Evolutionary conservation across 306 rosid species (phyloP), one percentile per base, ranked within the genome.

Genomic region (Medicago lupulina): DNA sequence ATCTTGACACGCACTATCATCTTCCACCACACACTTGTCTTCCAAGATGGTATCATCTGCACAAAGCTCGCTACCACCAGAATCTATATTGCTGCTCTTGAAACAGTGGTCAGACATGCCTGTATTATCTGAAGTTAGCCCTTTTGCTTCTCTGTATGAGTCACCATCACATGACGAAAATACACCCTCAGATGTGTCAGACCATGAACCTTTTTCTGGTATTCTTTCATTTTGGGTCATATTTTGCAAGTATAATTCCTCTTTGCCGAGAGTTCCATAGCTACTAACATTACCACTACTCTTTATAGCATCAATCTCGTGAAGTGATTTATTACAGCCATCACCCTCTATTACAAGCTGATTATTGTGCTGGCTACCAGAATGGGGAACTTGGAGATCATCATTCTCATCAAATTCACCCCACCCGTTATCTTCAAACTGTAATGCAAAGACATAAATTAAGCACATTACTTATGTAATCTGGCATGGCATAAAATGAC

Each of bases 151-250:
- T 77, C 83, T 83, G 65, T 61, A 61, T 4, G 87, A 75, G 73
- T 85, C 85, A 23, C 79, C 72, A 19, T 88, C 81, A 44, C 87
- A 53, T 47, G 92, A 82, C 80, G 87, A 75, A 68, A 90, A 81
- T 70, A 75, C 84, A 80, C 85, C 86, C 66, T 81, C 88, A n/a
- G 81, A 79, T 43, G 80, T 34, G 79, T 84, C 70, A 77, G 89
- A 74, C 95, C 93, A 86, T 49, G 93, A 73, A 79, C 81, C 89
- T 63, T 89, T 84, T 86, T 88, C 89, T 80, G 84, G 83, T 87
- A 86, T 83, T 67, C 41, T 67, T 69, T 67, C 74, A 74, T 73
- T 83, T 76, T 79, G 76, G 64, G 82, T 73, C 67, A 81, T 36
- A 73, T 80, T 71, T 65, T 69, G 70, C 63, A 71, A 49, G 80